Evolutionary conservation across 495 filamentous ascomycete species (phyloP), one percentile per base, ranked within the genome.

Genomic region (Astrothelium macrocarpum): DNA sequence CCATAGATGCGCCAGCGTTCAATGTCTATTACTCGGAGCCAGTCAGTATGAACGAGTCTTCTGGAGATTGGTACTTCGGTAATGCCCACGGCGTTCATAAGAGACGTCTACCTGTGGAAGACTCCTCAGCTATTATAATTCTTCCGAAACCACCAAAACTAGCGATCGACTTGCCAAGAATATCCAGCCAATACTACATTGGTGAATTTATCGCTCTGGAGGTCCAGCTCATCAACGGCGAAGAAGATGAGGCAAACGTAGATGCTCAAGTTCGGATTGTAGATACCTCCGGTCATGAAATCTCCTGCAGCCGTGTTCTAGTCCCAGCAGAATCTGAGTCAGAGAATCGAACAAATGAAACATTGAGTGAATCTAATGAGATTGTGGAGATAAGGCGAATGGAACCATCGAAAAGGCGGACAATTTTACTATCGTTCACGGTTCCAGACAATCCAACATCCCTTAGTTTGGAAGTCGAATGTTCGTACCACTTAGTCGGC

Each of bases 111-210:
- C 75, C 79, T 26, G 75, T 81, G 45, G 64, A 68, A 28, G 77
- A 82, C 39, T 76, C 81, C 12, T 77, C 78, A 20, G 66, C 75
- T 66, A 80, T 87, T 32, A 88, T 82, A 56, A 85, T 97, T 36
- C 78, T 90, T 62, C 94, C 93, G 3, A 88, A 94, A 70, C 94
- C 94, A 45, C 94, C 94, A 0, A 97, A 97, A 72, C 86, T 99
- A 75, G 84, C 88, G 64, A 81, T 97, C 36, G 79, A 77, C 29
- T 73, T 88, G 25, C 76, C 81, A 1, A 80, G 83, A 53, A 74
- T 87, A 53, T 77, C 78, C 62, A 78, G 83, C 26, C 84, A 87
- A 34, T 95, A 94, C 73, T 97, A 95, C 69, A 87, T 86, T 1
- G 86, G 93, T 70, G 94, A 99, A 74, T 70, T 75, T 1, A 80